phyloP scores from a whole-genome alignment of 768 basidiomycete genomes.

The Pleurotus platypus region DNA sequence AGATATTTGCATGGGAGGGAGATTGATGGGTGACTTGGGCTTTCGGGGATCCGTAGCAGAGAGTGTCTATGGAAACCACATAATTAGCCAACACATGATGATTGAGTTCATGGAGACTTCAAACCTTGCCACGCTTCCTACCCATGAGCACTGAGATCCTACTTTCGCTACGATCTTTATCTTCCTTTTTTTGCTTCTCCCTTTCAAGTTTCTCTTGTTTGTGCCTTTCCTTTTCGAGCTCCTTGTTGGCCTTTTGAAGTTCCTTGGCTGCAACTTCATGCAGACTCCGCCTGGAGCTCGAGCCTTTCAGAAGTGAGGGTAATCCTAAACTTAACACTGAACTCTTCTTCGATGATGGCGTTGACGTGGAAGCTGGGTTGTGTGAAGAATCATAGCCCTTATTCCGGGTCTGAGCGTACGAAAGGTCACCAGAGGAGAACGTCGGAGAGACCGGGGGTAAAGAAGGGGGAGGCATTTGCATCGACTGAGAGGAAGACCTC shows the following conservation, averaged over 20 bases:
- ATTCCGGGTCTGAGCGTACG: conserved; percentile 34
- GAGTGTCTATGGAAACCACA: conserved; percentile 53
- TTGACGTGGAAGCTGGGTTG: conserved; percentile 47
- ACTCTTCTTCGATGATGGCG: conserved; percentile 71
- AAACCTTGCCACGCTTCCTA: conserved; percentile 87
- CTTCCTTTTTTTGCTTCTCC: conserved; percentile 65
- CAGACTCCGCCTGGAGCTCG: conserved; percentile 77
- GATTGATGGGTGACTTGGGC: conserved; percentile 58
- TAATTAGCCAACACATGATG: conserved; percentile 4
- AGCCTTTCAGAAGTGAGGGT: conserved; percentile 80
- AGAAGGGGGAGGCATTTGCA: conserved; percentile 59
- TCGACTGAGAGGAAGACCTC: conserved; percentile 85
- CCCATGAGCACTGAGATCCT: conserved; percentile 86
- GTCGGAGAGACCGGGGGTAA: conserved; percentile 50
- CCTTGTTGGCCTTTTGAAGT: conserved; percentile 36
- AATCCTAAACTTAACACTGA: conserved; percentile 80
- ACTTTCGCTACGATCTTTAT: conserved; percentile 87
- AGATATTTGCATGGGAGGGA: conserved; percentile 90
- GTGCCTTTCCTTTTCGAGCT: conserved; percentile 45
- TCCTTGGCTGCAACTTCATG: conserved; percentile 62
- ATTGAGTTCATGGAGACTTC: not conserved
- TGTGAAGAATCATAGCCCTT: conserved; percentile 48
- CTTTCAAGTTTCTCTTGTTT: conserved; percentile 46
- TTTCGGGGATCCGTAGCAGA: conserved; percentile 83
- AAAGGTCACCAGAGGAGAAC: conserved; percentile 32